These are phyloP conservation scores for Pisolithus microcarpus DNA, from an alignment of 768 basidiomycete species.

Conservation along the genomic window DNA sequence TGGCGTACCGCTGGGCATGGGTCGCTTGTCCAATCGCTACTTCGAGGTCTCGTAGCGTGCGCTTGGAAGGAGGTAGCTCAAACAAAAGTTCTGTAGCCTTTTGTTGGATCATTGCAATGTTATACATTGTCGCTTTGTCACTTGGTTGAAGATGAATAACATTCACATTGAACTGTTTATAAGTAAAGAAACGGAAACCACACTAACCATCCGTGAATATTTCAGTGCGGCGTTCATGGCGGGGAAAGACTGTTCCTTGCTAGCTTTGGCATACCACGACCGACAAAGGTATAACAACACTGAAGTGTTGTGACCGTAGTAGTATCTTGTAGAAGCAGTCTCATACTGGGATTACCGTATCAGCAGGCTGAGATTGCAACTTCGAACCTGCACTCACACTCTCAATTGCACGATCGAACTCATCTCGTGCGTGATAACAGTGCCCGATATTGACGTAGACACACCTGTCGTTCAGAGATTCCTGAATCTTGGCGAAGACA, in stretches of 20 bases:
- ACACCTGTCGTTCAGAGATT: slow-evolving; percentile 73
- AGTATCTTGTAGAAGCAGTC: no score
- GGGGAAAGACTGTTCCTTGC: slow-evolving; percentile 74
- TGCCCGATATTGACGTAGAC: no score
- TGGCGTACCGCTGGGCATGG: slow-evolving; percentile 76
- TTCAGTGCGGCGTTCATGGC: slow-evolving; percentile 81
- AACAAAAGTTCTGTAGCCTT: slow-evolving; percentile 90
- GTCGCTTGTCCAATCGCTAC: slow-evolving; percentile 71
- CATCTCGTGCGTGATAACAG: no score
- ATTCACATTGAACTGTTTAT: background rate
- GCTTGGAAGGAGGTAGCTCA: slow-evolving; percentile 62
- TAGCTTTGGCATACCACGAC: slow-evolving; percentile 92
- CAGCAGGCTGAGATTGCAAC: no score
- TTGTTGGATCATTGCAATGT: slow-evolving; percentile 97
- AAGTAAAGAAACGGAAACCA: background rate
- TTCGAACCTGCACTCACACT: no score
- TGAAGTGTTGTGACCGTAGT: no score
- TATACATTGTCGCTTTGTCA: slow-evolving; percentile 89
- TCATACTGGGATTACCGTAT: no score
- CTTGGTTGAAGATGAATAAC: slow-evolving; percentile 70
- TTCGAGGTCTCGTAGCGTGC: slow-evolving; percentile 41
- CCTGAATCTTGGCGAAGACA: slow-evolving; percentile 85
- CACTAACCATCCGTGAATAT: slow-evolving; percentile 69
- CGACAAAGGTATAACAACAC: slow-evolving; percentile 88
- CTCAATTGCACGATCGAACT: no score